Evolutionary conservation across 257 asterid species (phyloP), one percentile per base, ranked within the genome.

Genomic region (Ilex asprella): DNA sequence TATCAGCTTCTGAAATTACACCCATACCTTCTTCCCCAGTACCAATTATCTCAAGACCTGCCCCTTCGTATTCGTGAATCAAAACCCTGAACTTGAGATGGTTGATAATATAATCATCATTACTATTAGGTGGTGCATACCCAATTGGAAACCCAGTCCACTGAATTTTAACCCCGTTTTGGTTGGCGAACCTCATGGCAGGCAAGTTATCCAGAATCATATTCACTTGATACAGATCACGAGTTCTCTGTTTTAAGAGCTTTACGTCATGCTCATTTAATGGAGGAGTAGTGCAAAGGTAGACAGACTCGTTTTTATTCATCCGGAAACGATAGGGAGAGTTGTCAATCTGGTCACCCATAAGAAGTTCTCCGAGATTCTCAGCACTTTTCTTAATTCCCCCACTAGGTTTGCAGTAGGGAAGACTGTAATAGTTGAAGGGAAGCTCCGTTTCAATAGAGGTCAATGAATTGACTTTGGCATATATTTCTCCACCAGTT

Each of bases 141-240:
- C 95, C 95, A 65, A 87, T 79, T 58, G 95, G 95, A 70, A 79
- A 87, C 44, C 95, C 95, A 0, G 93, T 84, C 95, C 95, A 84
- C 68, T 84, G 89, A 56, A 84, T 77, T 71, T 72, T 82, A 57
- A 84, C 58, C 70, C 92, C 89, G 62, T 87, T 82, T 61, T 84
- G 87, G 77, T 67, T 70, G 73, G 92, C 81, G 67, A 68, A 84
- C 72, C 92, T 84, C 82, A 84, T 70, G 58, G 88, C 92, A 70
- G 95, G 95, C 67, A 87, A 82, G 59, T 87, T 84, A 70, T 87
- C 95, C 66, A 87, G 81, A 67, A 80, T 84, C 81, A 87, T 79
- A 78, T 87, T 87, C 70, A 87, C 95, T 72, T 84, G 95, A 73
- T 87, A 87, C 46, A 84, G 76, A 77, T 84, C 93, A 27, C 84